Evolutionary conservation across 768 basidiomycete species (phyloP), one percentile per base, ranked within the genome.

Genomic region (Grammothele lineata): DNA sequence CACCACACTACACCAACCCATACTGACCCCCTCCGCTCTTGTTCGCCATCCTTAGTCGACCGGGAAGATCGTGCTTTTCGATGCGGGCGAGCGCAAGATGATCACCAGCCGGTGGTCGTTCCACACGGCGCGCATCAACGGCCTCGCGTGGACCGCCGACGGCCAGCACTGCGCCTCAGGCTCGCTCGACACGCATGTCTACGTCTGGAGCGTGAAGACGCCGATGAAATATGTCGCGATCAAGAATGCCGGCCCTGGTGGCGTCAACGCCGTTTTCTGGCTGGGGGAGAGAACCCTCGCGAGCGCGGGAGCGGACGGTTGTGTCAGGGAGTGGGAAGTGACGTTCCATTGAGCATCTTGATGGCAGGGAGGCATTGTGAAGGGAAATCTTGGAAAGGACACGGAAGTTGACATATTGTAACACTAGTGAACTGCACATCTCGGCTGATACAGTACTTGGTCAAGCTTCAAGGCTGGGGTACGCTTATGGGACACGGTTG

Each of bases 141-240:
- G 88, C 9, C 73, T 98, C 15, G 70, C 79, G 1, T 93, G 87
- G 82, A 81, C 87, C 6, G 56, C 78, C 5, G 83, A 88, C 59
- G 82, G 83, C 6, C 73, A 74, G 51, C 82, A 93, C 59, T 78
- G 87, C 52, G 93, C 83, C 10, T 92, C 92, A 4, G 92, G 86
- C 10, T 90, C 92, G 17, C 74, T 95, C n/a, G 95, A 98, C 63
- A 94, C 93, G 24, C 80, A 92, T 55, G 80, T 95, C 4, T 96
- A 92, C 59, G 68, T 97, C 21, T 97, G 89, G 82, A 83, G 84
- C 53, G 80, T 91, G 24, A 69, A 69, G 36, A 77, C 80, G 59
- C 82, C 85, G 8, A 67, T 80, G 63, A 82, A 76, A 65, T 88
- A 87, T 55, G 80, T 92, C 27, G 75, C 83, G 22, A 83, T 97